Percentiles rank a stretch among this genome's conserved stretches.
Conservation (phyloP, 257 asterid genomes). For the Sherardia arvensis region DNA sequence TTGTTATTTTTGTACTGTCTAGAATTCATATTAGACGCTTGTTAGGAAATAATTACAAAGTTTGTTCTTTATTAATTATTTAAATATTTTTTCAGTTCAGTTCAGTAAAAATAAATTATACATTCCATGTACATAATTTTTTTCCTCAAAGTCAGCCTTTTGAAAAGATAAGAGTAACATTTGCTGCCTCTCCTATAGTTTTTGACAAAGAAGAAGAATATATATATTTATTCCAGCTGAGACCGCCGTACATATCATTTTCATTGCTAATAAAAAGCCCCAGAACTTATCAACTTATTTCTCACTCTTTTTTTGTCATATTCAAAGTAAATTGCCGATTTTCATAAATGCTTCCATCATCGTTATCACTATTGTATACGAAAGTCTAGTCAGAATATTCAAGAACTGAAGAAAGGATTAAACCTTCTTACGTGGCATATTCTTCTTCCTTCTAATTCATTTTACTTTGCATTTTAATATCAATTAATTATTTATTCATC, state of each 20-base stretch:
- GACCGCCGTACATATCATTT: neutral
- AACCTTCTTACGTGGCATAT: neutral
- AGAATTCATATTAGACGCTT: too few relatives aligned
- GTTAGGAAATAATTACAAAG: too few relatives aligned
- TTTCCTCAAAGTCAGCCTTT: too few relatives aligned
- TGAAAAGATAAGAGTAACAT: too few relatives aligned
- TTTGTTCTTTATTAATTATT: too few relatives aligned
- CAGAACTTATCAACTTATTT: neutral
- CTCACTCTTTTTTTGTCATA: neutral
- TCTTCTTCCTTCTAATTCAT: neutral
- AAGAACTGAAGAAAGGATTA: neutral
- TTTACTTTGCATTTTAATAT: neutral
- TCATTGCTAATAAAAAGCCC: neutral
- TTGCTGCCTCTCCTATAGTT: too few relatives aligned
- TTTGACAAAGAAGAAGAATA: neutral
- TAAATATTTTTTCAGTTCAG: too few relatives aligned
- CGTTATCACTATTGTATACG: neutral
- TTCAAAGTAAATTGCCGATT: neutral
- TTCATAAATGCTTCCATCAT: neutral
- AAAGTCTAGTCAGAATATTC: neutral
- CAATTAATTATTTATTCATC: neutral
- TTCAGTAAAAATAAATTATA: too few relatives aligned
- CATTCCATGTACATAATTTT: too few relatives aligned
- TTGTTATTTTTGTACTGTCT: too few relatives aligned
- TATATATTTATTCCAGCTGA: neutral